These are phyloP conservation scores for Candida gorgasii DNA, from an alignment of 805 yeast genomes.

Conservation along the genomic window DNA sequence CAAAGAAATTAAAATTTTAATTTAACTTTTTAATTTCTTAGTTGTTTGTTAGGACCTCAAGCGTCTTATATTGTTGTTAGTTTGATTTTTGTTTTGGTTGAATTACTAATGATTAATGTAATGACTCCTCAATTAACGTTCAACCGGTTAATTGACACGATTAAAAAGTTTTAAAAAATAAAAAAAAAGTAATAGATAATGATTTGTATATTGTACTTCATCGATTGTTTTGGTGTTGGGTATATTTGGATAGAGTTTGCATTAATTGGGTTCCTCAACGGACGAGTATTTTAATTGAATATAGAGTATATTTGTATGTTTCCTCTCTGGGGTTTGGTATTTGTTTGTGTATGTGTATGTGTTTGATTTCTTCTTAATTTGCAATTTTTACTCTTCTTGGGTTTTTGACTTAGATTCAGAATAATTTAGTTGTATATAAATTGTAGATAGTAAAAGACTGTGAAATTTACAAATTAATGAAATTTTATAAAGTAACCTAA, in stretches of 20 bases:
- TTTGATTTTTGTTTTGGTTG: constrained; percentile 13
- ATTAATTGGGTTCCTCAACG: constrained; percentile 55
- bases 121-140: constrained; percentile 45
- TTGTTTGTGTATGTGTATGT: no score
- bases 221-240: constrained; percentile 16
- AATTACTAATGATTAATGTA: constrained; percentile 42
- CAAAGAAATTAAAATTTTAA: constrained; percentile 72
- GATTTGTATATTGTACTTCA: constrained; percentile 10
- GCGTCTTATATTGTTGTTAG: no score
- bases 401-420: no score
- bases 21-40: not conserved
- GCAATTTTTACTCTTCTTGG: not conserved
- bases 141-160: constrained; percentile 43
- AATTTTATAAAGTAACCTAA: not conserved
- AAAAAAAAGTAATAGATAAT: constrained; percentile 9
- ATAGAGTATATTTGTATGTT: constrained; percentile 4
- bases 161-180: constrained; percentile 8
- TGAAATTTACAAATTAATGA: not conserved
- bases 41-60: constrained; percentile 10
- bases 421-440: not conserved
- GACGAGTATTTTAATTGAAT: constrained; percentile 34
- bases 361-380: not conserved
- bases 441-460: not conserved
- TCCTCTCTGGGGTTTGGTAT: no score
- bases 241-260: constrained; percentile 40